Evolutionary conservation across 441 rosid genomes (phyloP).

Genomic region (Bocquillonia castaneifolia): DNA sequence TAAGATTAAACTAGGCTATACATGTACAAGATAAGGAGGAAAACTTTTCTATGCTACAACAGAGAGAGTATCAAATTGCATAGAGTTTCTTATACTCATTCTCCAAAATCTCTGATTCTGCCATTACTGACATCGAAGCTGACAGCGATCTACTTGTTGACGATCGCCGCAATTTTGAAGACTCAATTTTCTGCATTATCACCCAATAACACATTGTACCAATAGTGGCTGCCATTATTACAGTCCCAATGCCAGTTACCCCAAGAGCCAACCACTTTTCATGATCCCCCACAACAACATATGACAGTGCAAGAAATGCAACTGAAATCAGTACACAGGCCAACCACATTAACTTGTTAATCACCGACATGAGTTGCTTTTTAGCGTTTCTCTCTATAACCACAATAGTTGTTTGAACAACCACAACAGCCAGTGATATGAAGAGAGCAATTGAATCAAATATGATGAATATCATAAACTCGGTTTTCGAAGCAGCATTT

Average conservation of each 20-base stretch:
- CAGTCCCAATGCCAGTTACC: conserved; percentile 57
- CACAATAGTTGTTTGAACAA: conserved; percentile 89
- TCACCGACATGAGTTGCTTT: conserved; percentile 77
- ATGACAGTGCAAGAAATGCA: conserved; percentile 69
- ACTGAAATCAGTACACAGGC: conserved; percentile 78
- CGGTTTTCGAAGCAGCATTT: conserved; percentile 48
- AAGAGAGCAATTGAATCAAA: conserved; percentile 87
- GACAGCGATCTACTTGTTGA: conserved; percentile 46
- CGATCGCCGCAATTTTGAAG: conserved; percentile 43
- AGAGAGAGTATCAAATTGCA: conserved; percentile 44
- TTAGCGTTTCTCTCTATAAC: conserved; percentile 81
- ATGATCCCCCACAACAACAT: conserved; percentile 65
- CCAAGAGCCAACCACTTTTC: conserved; percentile 61
- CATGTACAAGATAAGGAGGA: not conserved
- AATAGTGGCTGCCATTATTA: conserved; percentile 66
- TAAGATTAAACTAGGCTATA: conserved; percentile 12
- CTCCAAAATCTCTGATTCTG: conserved; percentile 55
- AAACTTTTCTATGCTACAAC: not conserved
- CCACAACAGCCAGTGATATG: conserved; percentile 91
- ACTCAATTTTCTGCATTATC: conserved; percentile 49
- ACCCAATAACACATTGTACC: conserved; percentile 77
- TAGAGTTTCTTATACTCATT: conserved; percentile 59
- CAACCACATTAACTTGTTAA: conserved; percentile 95
- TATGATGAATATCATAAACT: conserved; percentile 70
- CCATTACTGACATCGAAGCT: conserved; percentile 41